Evolutionary conservation across 441 rosid genomes (phyloP).

Genomic region (Brassica balearica): DNA sequence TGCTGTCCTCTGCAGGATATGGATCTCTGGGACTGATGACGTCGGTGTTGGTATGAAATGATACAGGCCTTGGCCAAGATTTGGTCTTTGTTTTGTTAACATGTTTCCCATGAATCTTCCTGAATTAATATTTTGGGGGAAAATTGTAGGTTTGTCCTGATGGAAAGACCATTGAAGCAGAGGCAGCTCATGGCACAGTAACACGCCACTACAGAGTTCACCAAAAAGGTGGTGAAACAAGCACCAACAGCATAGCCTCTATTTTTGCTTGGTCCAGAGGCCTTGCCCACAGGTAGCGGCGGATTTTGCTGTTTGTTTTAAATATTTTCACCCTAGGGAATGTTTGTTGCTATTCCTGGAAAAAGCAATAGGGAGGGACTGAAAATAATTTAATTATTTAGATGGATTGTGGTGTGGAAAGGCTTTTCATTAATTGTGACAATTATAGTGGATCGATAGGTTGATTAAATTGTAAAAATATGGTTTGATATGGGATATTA

Average conservation of each 20-base stretch:
- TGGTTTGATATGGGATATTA: slow-evolving; percentile 13
- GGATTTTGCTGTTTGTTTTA: background rate
- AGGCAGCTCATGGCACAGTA: slow-evolving; percentile 97
- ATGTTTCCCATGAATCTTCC: slow-evolving; percentile 2
- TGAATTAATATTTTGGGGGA: slow-evolving; percentile 20
- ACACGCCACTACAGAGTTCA: slow-evolving; percentile 92
- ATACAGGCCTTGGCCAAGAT: background rate
- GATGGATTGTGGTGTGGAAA: slow-evolving; percentile 17
- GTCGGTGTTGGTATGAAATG: slow-evolving; percentile 74
- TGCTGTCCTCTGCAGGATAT: slow-evolving; percentile 60
- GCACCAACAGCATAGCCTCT: slow-evolving; percentile 97
- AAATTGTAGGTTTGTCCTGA: slow-evolving; percentile 83
- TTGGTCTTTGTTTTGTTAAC: slow-evolving; percentile 16
- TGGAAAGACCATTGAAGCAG: slow-evolving; percentile 90
- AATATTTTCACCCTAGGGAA: background rate
- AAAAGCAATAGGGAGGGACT: background rate
- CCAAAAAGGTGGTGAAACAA: slow-evolving; percentile 94
- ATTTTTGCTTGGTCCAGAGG: slow-evolving; percentile 97
- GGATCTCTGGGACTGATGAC: slow-evolving; percentile 99
- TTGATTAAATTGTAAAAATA: slow-evolving; percentile 12
- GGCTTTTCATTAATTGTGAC: background rate
- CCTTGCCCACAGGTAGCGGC: slow-evolving; percentile 77
- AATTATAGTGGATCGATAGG: background rate
- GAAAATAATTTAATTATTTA: background rate
- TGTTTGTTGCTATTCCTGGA: slow-evolving; percentile 1